These are phyloP conservation scores for Conoideocrella luteorostrata DNA, from an alignment of 2,329 filamentous ascomycete species.

Conservation along the genomic window DNA sequence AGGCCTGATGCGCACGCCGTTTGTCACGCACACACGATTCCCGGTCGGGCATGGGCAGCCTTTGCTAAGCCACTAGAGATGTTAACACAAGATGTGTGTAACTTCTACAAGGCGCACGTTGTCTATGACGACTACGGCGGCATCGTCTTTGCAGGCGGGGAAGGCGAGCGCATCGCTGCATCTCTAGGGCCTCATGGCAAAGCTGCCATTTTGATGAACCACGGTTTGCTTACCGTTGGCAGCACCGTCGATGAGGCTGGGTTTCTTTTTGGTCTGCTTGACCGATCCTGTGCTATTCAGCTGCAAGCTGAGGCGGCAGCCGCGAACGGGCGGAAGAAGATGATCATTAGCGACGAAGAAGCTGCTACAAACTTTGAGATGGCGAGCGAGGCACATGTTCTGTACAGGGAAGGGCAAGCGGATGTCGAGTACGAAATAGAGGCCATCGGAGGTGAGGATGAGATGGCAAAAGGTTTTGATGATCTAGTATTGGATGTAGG, in stretches of 20 bases:
- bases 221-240: constrained; percentile 66
- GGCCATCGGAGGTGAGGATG: no score
- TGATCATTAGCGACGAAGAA: constrained; percentile 32
- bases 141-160: constrained; percentile 52
- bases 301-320: constrained; percentile 59
- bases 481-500: no score
- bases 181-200: constrained; percentile 53
- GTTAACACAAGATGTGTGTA: constrained; percentile 62
- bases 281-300: constrained; percentile 63
- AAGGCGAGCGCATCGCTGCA: constrained; percentile 57
- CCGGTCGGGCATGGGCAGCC: constrained; percentile 61
- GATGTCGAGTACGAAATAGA: constrained; percentile 42
- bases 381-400: constrained; percentile 37
- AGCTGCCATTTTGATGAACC: constrained; percentile 62
- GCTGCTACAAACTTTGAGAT: constrained; percentile 35
- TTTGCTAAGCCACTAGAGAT: constrained; percentile 63
- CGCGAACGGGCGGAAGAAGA: constrained; percentile 33
- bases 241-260: constrained; percentile 67
- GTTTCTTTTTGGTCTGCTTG: constrained; percentile 62
- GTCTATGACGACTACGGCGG: constrained; percentile 55
- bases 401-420: constrained; percentile 40
- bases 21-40: constrained; percentile 60
- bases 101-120: constrained; percentile 55
- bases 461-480: no score
- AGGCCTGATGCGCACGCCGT: constrained; percentile 59